Evolutionary conservation across 345 rosid genomes (phyloP).

Genomic region (Gossypium turneri): DNA sequence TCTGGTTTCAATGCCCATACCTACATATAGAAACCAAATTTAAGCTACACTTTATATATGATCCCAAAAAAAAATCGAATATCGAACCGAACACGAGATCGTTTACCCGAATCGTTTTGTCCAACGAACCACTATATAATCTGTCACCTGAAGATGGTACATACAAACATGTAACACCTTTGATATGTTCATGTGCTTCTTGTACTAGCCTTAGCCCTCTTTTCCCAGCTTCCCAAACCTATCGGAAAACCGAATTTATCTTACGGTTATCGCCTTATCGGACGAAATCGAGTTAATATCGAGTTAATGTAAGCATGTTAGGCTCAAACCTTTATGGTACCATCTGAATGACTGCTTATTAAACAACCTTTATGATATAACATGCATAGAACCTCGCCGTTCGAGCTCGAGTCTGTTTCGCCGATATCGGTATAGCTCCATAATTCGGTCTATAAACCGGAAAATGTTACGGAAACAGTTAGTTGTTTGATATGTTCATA

Average conservation of each 20-base stretch:
- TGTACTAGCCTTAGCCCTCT: slow-evolving; percentile 39
- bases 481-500: neutral
- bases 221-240: slow-evolving; percentile 62
- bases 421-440: slow-evolving; percentile 48
- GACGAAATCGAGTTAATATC: no score
- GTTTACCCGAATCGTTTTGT: slow-evolving; percentile 61
- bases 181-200: slow-evolving; percentile 53
- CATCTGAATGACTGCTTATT: slow-evolving; percentile 64
- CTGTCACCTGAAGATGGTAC: slow-evolving; percentile 46
- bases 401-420: slow-evolving; percentile 38
- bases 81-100: neutral
- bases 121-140: slow-evolving; percentile 60
- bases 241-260: neutral
- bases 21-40: slow-evolving; percentile 20
- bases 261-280: neutral
- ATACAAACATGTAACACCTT: slow-evolving; percentile 54
- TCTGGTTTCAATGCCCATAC: slow-evolving; percentile 55
- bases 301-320: neutral
- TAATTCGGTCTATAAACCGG: slow-evolving; percentile 41
- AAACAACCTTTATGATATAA: slow-evolving; percentile 40
- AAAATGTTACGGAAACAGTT: neutral
- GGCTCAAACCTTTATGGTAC: slow-evolving; percentile 55
- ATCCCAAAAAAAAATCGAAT: neutral
- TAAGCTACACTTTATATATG: no score
- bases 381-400: slow-evolving; percentile 55